Base-by-base conservation (phyloP, 2,329 filamentous ascomycete genomes). In the Dactylellina sp. region DNA sequence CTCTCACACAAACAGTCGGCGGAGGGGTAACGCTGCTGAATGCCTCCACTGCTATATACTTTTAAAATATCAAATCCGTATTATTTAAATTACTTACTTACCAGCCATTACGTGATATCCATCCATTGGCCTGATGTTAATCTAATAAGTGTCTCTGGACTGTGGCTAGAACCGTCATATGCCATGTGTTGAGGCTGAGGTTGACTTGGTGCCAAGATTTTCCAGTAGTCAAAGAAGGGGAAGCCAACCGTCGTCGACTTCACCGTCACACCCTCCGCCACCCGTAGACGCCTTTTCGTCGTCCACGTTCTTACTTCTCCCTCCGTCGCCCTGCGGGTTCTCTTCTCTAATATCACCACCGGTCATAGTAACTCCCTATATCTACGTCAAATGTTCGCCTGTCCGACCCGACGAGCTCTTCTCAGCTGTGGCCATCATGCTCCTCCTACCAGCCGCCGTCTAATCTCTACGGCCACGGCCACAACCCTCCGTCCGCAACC, bases 311-410 rank as follows among this genome's bases (percentile, higher is more conserved):
- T n/a, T n/a, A n/a, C 28, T 32, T 9, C 22, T 25, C 50, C 18
- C 32, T 14, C 24, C 61, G 14, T 57, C 42, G 6, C 40, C 52
- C 50, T 32, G 16, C 49, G 39, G 39, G 20, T 18, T 28, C 24
- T 56, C 60, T 44, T 65, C 20, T 28, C 12, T 18, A 44, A 35
- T 42, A n/a, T 20, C 42, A 37, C 39, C 37, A 14, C 28, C 14
- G 14, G n/a, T 35, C 14, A 22, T 39, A 32, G 16, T n/a, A 24
- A 12, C 9, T 32, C 24, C 32, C 39, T 6, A 20, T n/a, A 44
- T 25, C 22, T 50, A 20, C 60, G n/a, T 35, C 70, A 74, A 66
- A 74, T 74, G 70, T 74, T 74, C 42, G 61, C 70, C 70, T 74
- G 70, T 66, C 70, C 70, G 14, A 60, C 70, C 47, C 70, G 70